Conservation (phyloP, 495 filamentous ascomycete genomes). For the Annulohypoxylon bovei region DNA sequence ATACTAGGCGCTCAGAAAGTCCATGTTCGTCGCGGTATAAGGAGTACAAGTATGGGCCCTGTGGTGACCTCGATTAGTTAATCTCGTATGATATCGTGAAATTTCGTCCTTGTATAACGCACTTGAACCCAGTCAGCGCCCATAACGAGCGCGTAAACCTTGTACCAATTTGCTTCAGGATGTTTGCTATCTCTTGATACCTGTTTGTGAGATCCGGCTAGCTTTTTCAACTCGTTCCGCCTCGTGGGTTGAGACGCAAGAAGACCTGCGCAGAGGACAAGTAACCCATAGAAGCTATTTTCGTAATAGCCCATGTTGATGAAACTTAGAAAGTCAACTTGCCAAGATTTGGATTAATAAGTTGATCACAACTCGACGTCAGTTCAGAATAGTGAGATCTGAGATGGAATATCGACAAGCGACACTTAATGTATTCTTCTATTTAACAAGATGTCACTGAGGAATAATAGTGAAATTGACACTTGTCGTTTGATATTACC, state of each 20-base stretch:
- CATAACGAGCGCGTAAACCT: slow-evolving; percentile 61
- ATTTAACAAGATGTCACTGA: slow-evolving; percentile 9
- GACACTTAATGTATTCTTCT: slow-evolving; percentile 14
- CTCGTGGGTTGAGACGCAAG: slow-evolving; percentile 42
- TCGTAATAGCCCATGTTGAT: slow-evolving; percentile 43
- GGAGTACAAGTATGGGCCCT: slow-evolving; percentile 65
- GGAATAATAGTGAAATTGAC: slow-evolving; percentile 31
- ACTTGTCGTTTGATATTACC: slow-evolving; percentile 50
- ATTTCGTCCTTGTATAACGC: slow-evolving; percentile 13
- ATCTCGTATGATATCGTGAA: background rate
- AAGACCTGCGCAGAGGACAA: slow-evolving; percentile 31
- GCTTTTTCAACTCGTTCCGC: slow-evolving; percentile 30
- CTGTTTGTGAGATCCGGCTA: slow-evolving; percentile 15
- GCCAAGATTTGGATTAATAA: slow-evolving; percentile 7
- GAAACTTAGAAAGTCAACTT: background rate
- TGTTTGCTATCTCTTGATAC: slow-evolving; percentile 25
- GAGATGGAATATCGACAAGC: slow-evolving; percentile 5
- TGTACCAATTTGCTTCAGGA: slow-evolving; percentile 43
- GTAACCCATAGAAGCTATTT: slow-evolving; percentile 37
- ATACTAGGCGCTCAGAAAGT: slow-evolving; percentile 56
- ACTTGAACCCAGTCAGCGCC: slow-evolving; percentile 67
- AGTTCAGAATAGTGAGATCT: slow-evolving; percentile 13
- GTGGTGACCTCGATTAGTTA: slow-evolving; percentile 5
- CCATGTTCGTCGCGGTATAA: slow-evolving; percentile 63
- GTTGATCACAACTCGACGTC: background rate